Base-by-base conservation (phyloP, 2,329 filamentous ascomycete genomes). In the Talaromyces pinophilus region DNA sequence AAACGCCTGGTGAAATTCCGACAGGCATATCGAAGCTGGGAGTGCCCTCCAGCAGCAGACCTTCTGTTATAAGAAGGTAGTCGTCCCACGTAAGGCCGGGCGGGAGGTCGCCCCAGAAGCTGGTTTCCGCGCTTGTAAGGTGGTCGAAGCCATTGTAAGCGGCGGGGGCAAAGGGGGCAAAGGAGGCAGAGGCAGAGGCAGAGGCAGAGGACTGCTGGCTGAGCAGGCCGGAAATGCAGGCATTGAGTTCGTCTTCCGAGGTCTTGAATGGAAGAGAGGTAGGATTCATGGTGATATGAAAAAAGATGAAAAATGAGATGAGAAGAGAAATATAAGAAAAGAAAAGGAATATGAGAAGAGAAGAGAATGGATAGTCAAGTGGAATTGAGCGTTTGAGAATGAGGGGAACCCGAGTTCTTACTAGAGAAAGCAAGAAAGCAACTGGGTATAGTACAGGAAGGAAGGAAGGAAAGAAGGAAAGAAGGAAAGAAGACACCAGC, bases 371-470 rank as follows among this genome's bases (percentile, higher is more conserved):
- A n/a, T 6, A 15, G 40, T 42, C 15, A 15, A 42, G 15, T 42
- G 48, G 3, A n/a, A 52, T 7, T 54, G 17, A 30, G 15, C 6
- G 50, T 30, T 54, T 33, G 15, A n/a, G 17, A 30, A 50, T 50
- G 10, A 13, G 22, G 19, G 13, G 11, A 22, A 48, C 3, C 46
- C 46, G 46, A 48, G 2, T 30, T 6, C 5, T 52, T 30, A 30
- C 30, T 28, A 52, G 22, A 25, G 17, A n/a, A 48, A 57, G 28
- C 30, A 57, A 57, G 54, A 38, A 22, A 40, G 33, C 28, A 57
- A 57, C 40, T 38, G 54, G 52, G 30, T 55, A 55, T 55, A 55
- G 15, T 35, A 55, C 52, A 55, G 28, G n/a, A 15, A 19, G 28
- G 50, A 55, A 40, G 30, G 46, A 57, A 42, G 30, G 46, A n/a